Conservation (phyloP, 2,329 filamentous ascomycete species). For the Coniochaeta prunicola region DNA sequence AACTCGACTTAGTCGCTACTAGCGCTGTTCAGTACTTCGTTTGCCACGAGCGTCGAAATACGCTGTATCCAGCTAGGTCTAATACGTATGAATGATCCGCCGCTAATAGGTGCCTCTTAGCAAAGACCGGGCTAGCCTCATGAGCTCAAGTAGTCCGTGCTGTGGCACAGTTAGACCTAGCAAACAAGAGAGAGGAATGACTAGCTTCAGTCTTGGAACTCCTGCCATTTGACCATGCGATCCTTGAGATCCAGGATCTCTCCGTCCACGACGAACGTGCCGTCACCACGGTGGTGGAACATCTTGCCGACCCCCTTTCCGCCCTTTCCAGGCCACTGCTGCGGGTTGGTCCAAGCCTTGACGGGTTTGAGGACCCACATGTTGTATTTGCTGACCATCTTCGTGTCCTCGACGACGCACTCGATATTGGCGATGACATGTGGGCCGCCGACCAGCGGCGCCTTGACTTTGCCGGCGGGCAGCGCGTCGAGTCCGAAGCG, state of each 20-base stretch:
- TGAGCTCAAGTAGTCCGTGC: constrained; percentile 14
- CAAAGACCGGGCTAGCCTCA: neutral
- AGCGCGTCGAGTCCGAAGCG: constrained; percentile 20
- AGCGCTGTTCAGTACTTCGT: too few species aligned
- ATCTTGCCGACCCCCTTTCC: constrained; percentile 18
- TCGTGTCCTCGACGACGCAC: constrained; percentile 25
- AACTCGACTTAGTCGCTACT: too few species aligned
- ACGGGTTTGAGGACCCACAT: constrained; percentile 26
- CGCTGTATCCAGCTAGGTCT: too few species aligned
- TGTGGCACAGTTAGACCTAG: constrained; percentile 10
- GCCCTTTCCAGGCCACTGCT: constrained; percentile 12
- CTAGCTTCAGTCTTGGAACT: constrained; percentile 21
- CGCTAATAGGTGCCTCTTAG: too few species aligned
- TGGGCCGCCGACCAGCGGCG: constrained; percentile 22
- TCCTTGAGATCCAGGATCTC: constrained; percentile 22
- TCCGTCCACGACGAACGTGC: constrained; percentile 23
- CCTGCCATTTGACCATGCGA: constrained; percentile 26
- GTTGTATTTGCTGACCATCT: constrained; percentile 22
- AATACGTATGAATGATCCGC: too few species aligned
- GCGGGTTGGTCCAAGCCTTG: constrained; percentile 22
- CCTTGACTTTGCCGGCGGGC: constrained; percentile 18
- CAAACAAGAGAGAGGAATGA: neutral
- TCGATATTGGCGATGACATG: constrained; percentile 25
- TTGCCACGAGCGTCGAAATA: too few species aligned
- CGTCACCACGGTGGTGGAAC: constrained; percentile 27